phyloP scores from a whole-genome alignment of 2,329 filamentous ascomycete genomes.

The Pyrenophora seminiperda region DNA sequence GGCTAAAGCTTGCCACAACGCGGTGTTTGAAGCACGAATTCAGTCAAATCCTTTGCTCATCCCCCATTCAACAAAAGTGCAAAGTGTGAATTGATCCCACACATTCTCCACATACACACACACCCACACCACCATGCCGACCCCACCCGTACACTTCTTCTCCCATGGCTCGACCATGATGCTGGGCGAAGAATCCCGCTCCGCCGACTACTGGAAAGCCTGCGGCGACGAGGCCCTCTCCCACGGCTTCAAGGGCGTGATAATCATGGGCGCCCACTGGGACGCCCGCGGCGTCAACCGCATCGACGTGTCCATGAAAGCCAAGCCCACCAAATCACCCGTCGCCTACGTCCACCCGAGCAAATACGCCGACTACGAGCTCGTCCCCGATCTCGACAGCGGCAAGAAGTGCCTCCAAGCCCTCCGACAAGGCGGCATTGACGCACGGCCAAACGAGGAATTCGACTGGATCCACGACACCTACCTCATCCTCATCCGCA shows the following conservation, averaged over 20 bases:
- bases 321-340: slow-evolving; percentile 64
- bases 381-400: slow-evolving; percentile 63
- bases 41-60: not conserved
- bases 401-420: slow-evolving; percentile 57
- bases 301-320: slow-evolving; percentile 67
- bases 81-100: no score
- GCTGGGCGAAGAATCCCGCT: slow-evolving; percentile 67
- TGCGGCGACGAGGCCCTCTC: slow-evolving; percentile 67
- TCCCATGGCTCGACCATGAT: slow-evolving; percentile 76
- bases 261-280: slow-evolving; percentile 76
- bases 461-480: slow-evolving; percentile 78
- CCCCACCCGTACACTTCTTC: slow-evolving; percentile 68
- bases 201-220: slow-evolving; percentile 69
- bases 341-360: slow-evolving; percentile 69
- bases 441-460: slow-evolving; percentile 56
- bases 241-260: slow-evolving; percentile 64
- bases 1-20: slow-evolving; percentile 1
- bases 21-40: not conserved
- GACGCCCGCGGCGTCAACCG: slow-evolving; percentile 59
- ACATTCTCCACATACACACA: not conserved
- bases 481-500: slow-evolving; percentile 69
- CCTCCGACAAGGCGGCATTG: slow-evolving; percentile 59
- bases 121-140: slow-evolving; percentile 20
- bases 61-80: no score
- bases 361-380: slow-evolving; percentile 67